A percentile compares a stretch with the other conserved stretches of the same genome.
Conservation (phyloP, 2,329 filamentous ascomycete species). For the Magnaporthiopsis rhizophila region DNA sequence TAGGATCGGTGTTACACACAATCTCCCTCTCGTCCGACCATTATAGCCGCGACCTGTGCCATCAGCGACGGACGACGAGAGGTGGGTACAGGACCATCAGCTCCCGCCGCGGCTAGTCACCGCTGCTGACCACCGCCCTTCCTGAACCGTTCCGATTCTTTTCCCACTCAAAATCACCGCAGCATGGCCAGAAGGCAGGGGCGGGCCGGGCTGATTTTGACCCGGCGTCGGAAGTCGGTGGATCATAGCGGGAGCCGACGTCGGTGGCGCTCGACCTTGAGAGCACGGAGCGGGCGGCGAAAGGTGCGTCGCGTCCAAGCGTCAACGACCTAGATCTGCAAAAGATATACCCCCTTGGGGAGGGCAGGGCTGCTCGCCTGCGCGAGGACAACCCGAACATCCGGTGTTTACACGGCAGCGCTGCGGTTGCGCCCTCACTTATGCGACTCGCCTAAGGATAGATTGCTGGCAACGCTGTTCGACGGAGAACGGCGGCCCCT, state of each 20-base stretch:
- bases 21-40: conserved; percentile 1
- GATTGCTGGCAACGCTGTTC: background rate
- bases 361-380: background rate
- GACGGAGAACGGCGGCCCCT: background rate
- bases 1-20: background rate
- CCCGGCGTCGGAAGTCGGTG: background rate
- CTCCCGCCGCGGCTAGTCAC: background rate
- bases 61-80: background rate
- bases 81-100: background rate
- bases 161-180: background rate
- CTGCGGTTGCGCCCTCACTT: background rate
- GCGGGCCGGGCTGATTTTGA: background rate
- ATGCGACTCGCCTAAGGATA: background rate
- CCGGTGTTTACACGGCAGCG: background rate
- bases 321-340: background rate
- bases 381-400: background rate
- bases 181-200: background rate
- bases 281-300: background rate
- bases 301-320: background rate
- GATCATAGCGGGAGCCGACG: background rate
- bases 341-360: background rate
- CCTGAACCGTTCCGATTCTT: background rate
- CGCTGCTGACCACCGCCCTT: background rate
- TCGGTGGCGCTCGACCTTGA: background rate
- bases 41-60: conserved; percentile 1